Evolutionary conservation across 495 filamentous ascomycete species (phyloP), one percentile per base, ranked within the genome.

Genomic region (Wilcoxina mikolae): DNA sequence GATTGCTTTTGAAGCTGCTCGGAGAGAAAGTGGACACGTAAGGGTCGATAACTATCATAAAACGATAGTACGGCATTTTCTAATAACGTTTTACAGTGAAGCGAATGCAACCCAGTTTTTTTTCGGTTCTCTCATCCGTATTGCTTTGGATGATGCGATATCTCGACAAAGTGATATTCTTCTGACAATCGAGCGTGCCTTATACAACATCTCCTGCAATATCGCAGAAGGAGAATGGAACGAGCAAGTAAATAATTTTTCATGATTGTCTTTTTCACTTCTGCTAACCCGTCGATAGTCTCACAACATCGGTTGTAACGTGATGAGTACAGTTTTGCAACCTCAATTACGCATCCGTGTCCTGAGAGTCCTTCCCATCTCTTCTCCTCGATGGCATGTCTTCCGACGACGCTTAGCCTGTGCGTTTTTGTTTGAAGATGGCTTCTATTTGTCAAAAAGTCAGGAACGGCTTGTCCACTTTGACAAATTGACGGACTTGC

Each of bases 371-470:
- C 73, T 87, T 26, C 70, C 81, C 3, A 72, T 74, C 15, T 72
- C 69, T 5, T 73, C 72, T 5, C 64, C 73, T 1, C 71, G 76
- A 54, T 70, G 80, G 20, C 73, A 81, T 44, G 70, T 80, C 26
- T 69, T 94, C 39, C 75, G 82, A 35, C 76, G 80, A 28, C 75
- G 82, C n/a, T 76, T 95, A 10, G 85, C 87, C 1, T 69, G 85
- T 31, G 72, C 79, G 18, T 89, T 82, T 60, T 69, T 87, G 56
- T 80, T 84, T 56, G 62, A 71, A 23, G 74, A 80, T 55, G 58
- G 68, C 2, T 53, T 65, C 1, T 70, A 76, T 12, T 68, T 78
- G 12, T 67, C 67, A 26, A 68, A 72, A 25, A 55, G 68, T 0
- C 67, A 73, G 4, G 67, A 72, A 49, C 61, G 66, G 7, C 65